These are phyloP conservation scores for Populus ilicifolia DNA, from an alignment of 345 rosid genomes.

Conservation along the genomic window DNA sequence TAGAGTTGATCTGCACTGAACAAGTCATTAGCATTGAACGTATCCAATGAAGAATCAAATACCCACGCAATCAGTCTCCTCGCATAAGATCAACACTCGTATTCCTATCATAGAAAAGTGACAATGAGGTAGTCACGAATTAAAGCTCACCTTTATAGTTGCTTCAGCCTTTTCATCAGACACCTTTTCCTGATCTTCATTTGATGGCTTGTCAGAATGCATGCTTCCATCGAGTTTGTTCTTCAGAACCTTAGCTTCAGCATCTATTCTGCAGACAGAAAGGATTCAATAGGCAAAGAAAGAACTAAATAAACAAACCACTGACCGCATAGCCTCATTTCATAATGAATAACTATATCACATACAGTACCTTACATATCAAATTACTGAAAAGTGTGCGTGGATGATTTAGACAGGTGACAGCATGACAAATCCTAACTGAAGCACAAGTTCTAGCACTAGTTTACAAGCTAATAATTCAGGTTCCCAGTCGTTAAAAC, in stretches of 20 bases:
- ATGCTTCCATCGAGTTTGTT: constrained; percentile 55
- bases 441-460: not conserved
- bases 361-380: not conserved
- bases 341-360: not conserved
- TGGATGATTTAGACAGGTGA: not conserved
- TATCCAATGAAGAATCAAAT: not conserved
- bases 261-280: constrained; percentile 61
- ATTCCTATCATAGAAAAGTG: not conserved
- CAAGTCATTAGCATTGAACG: not conserved
- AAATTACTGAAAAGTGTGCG: not conserved
- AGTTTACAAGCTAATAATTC: not conserved
- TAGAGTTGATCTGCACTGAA: not conserved
- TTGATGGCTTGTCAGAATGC: constrained; percentile 29
- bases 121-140: not conserved
- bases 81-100: not conserved
- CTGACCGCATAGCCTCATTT: not conserved
- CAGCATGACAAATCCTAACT: not conserved
- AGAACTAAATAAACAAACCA: constrained; percentile 3
- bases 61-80: not conserved
- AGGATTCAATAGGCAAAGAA: constrained; percentile 10
- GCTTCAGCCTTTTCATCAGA: constrained; percentile 39
- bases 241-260: constrained; percentile 61
- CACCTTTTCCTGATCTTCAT: constrained; percentile 44
- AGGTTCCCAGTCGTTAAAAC: not conserved
- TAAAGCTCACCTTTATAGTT: constrained; percentile 58